A percentile compares a stretch with the other conserved stretches of the same genome.
phyloP scores from a whole-genome alignment of 306 rosid species.

The Rosa lucieae region DNA sequence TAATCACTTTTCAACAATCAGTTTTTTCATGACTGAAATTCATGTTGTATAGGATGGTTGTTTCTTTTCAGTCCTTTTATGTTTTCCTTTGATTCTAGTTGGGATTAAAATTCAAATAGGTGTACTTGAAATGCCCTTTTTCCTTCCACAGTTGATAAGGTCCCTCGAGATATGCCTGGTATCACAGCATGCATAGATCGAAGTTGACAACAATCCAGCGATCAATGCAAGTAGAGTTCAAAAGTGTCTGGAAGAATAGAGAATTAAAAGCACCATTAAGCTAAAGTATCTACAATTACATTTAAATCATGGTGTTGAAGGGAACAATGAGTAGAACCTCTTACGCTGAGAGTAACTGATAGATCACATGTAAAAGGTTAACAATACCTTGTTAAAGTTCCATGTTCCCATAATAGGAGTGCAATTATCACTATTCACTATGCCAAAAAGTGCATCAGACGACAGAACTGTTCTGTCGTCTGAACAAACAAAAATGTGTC shows the following conservation, averaged over 20 bases:
- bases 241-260: constrained; percentile 53
- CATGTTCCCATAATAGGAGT: constrained; percentile 76
- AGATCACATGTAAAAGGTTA: not conserved
- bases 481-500: no score
- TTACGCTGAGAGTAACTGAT: not conserved
- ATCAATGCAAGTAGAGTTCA: constrained; percentile 48
- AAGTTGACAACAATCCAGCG: constrained; percentile 83
- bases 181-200: constrained; percentile 72
- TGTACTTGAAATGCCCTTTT: constrained; percentile 48
- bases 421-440: constrained; percentile 30
- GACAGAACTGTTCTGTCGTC: no score
- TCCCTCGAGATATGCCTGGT: constrained; percentile 57
- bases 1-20: no score
- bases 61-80: no score
- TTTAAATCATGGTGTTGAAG: no score
- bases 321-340: no score
- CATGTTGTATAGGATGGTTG: no score
- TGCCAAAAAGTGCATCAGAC: no score
- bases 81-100: no score
- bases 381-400: constrained; percentile 76
- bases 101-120: no score
- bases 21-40: no score
- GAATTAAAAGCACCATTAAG: constrained; percentile 19
- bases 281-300: not conserved
- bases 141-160: constrained; percentile 85